Base-by-base conservation (phyloP, 495 filamentous ascomycete species). In the Xylaria flabelliformis region DNA sequence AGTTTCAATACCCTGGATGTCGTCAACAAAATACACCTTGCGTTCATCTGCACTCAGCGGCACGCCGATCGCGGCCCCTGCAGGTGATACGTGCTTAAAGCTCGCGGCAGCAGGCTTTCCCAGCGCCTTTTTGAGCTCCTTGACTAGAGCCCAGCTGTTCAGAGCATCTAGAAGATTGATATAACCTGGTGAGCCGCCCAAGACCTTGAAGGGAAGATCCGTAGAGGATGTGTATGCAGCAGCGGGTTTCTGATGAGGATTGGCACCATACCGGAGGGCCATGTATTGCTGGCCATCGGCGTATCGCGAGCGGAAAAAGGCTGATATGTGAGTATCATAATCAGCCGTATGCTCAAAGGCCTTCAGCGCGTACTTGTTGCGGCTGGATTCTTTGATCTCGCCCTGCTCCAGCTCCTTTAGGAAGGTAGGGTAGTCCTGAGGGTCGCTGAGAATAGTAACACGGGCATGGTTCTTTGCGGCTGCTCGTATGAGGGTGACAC, bases 1-100 rank as follows among this genome's bases (percentile, higher is more conserved):
- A 29, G 89, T 88, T 80, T 96, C 92, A 61, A 99, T 88, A 65
- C 91, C 93, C 66, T 91, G 89, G 77, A 99, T 95, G 80, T 98
- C 97, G 72, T 97, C 93, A 39, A 98, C 97, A 89, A 99, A 97
- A 85, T 96, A 98, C 36, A 98, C 95, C 85, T 97, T 95, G 83
- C 92, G 90, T 87, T 99, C 96, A 65, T 92, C 90, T 64, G 93
- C 90, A 71, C 83, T 93, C 75, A 99, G 87, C 46, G 92, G 93
- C 29, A 94, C 87, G 72, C 95, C 96, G 77, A 99, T 94, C 67
- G 96, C 96, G 61, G 96, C 96, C 74, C 96, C 96, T 50, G 96
- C 96, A 9, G 96, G 96, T 5, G 97, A 98, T 50, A 98, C 96
- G 80, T 98, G 97, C 88, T 99, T 99, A 91, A 99, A 99, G 81